A percentile compares a stretch with the other conserved stretches of the same genome.
Conservation (phyloP, 2,329 filamentous ascomycete genomes). For the Aspergillus tubingensis region DNA sequence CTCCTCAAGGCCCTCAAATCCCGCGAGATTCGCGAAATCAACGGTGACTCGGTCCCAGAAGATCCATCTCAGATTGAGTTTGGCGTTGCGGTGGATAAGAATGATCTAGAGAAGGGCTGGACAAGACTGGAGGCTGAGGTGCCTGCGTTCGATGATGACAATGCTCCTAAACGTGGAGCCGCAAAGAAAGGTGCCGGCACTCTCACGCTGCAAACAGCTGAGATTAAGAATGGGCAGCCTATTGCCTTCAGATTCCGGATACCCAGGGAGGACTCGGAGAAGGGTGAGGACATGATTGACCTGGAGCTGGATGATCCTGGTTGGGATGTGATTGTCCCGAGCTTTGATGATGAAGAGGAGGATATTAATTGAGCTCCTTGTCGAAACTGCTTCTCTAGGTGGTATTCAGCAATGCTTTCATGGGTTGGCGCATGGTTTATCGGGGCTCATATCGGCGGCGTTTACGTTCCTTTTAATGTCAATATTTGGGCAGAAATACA, state of each 20-base stretch:
- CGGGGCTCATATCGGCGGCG: not conserved
- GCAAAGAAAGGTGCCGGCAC: constrained; percentile 29
- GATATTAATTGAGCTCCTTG: constrained; percentile 9
- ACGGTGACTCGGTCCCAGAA: constrained; percentile 40
- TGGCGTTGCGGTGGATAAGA: constrained; percentile 50
- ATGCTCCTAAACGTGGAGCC: constrained; percentile 28
- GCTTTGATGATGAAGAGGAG: constrained; percentile 38
- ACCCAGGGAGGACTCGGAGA: constrained; percentile 6
- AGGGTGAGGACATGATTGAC: constrained; percentile 25
- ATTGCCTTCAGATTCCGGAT: constrained; percentile 41
- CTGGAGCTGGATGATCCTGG: constrained; percentile 34
- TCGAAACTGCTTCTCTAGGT: not conserved
- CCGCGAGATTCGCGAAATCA: constrained; percentile 44
- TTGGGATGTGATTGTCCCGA: constrained; percentile 41
- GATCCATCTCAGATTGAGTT: constrained; percentile 48
- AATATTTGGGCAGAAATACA: not conserved
- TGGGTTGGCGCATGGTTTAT: not conserved
- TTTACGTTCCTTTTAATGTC: not conserved
- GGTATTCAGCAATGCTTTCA: not conserved
- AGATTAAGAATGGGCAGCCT: constrained; percentile 32
- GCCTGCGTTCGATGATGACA: constrained; percentile 27
- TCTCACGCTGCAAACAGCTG: constrained; percentile 30
- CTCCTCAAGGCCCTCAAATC: constrained; percentile 59
- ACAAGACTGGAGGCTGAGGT: constrained; percentile 40
- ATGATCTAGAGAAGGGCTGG: constrained; percentile 55